Base-by-base conservation (phyloP, 2,329 filamentous ascomycete species). In the Penicillium expansum region DNA sequence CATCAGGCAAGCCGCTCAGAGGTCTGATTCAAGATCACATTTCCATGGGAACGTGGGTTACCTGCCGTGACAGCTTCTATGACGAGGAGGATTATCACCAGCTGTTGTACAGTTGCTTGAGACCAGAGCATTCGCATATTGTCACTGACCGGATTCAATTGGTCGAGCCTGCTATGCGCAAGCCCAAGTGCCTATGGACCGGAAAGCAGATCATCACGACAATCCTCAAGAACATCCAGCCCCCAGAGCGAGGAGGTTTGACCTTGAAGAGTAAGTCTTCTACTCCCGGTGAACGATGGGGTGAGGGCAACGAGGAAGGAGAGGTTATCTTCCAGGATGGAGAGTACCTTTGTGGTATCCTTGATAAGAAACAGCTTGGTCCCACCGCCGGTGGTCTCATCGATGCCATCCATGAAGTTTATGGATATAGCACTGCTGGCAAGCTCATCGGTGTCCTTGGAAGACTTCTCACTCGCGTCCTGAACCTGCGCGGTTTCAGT, bases 1-100 rank as follows among this genome's bases (percentile, higher is more conserved):
- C 94, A 3, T 90, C 91, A 16, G 94, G 94, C 55, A 96, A 96
- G 70, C 94, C 94, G 0, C 81, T 99, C 16, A 84, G 94, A 81
- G 94, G 94, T 84, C 79, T 99, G 50, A 99, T 99, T 76, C 95
- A 99, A 76, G 94, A 99, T 81, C 94, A 99, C 74, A 89, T 99
- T 58, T 97, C 93, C 3, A 93, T 99, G 71, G 92, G 91, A 43
- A 91, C 96, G 3, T 88, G 89, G 75, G 84, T 99, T 55, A 96
- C 92, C 56, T 96, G 87, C 74, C 87, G 91, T 68, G 94, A 99
- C 73, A 91, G 89, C 3, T 93, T 97, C 71, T 96, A 97, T 70
- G 88, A 87, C 60, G 84, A 89, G 55, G 89, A 90, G 35, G 87
- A 95, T 58, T 99, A 97, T 71, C 90, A 97, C 62, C 90, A 97